Evolutionary conservation across 805 yeast species (phyloP).

Genomic region (Kuraishia ogatae): DNA sequence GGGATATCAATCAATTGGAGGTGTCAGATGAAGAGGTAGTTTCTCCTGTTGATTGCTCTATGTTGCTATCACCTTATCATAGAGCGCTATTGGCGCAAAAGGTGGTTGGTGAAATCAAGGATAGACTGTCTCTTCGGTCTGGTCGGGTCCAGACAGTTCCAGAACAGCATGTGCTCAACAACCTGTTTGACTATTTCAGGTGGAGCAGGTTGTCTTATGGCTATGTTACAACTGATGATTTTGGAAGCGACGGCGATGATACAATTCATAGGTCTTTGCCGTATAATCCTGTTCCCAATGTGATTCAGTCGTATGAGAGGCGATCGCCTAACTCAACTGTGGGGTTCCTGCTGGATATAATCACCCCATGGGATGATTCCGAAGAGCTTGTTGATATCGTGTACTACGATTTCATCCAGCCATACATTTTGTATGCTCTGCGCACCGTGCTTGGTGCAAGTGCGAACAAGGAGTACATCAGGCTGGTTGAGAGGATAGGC

Average conservation of each 20-base stretch:
- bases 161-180: conserved; percentile 1
- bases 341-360: conserved; percentile 1
- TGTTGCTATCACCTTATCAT: conserved; percentile 17
- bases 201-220: conserved; percentile 41
- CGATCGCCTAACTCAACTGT: background rate
- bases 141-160: background rate
- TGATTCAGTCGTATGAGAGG: conserved; percentile 46
- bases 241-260: conserved; percentile 85
- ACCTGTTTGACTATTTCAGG: conserved; percentile 3
- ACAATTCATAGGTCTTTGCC: conserved; percentile 53
- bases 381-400: conserved; percentile 52
- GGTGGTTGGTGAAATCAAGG: background rate
- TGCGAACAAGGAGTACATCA: conserved; percentile 6
- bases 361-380: conserved; percentile 7
- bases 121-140: background rate
- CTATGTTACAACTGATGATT: conserved; percentile 75
- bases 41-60: conserved; percentile 9
- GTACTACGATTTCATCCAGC: conserved; percentile 68
- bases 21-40: conserved; percentile 1
- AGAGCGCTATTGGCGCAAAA: conserved; percentile 6
- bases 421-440: conserved; percentile 38
- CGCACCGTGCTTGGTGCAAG: conserved; percentile 18
- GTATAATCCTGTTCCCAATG: conserved; percentile 67
- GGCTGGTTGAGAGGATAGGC: conserved; percentile 6
- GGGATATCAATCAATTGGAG: conserved; percentile 3